Percentiles rank a stretch among this genome's conserved stretches.
phyloP scores from a whole-genome alignment of 768 basidiomycete species.

The Lentinula lateritia region DNA sequence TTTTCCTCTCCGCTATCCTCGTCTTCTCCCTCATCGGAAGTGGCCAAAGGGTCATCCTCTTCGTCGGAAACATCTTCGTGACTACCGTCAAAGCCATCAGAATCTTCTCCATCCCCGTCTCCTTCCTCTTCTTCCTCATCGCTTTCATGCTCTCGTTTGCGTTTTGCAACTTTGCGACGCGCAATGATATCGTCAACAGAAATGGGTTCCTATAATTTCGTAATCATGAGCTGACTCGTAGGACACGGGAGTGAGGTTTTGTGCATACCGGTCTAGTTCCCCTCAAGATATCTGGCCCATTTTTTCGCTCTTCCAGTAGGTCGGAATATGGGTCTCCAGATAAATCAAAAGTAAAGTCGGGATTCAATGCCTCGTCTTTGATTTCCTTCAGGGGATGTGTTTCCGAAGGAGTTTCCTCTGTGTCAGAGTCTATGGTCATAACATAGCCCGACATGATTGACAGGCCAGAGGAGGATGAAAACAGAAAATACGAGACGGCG shows the following conservation, averaged over 20 bases:
- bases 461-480: neutral
- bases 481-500: neutral
- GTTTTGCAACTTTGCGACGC: conserved; percentile 58
- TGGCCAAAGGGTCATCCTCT: conserved; percentile 20
- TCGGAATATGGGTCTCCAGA: conserved; percentile 66
- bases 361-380: conserved; percentile 63
- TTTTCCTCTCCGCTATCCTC: conserved; percentile 18
- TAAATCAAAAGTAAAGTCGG: conserved; percentile 79
- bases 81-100: conserved; percentile 15
- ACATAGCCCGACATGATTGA: conserved; percentile 56
- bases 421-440: conserved; percentile 81
- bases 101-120: conserved; percentile 22
- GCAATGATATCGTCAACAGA: conserved; percentile 92
- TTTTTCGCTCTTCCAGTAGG: conserved; percentile 34
- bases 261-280: conserved; percentile 56
- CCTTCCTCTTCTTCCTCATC: conserved; percentile 34
- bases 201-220: conserved; percentile 53
- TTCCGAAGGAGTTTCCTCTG: conserved; percentile 38
- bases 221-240: conserved; percentile 1
- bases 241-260: neutral
- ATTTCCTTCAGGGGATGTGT: conserved; percentile 14
- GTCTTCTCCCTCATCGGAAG: conserved; percentile 29
- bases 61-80: conserved; percentile 28
- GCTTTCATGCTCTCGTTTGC: conserved; percentile 49
- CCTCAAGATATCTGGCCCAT: conserved; percentile 50